Evolutionary conservation across 2,329 filamentous ascomycete species (phyloP), one percentile per base, ranked within the genome.

Genomic region (Neurospora crassa): DNA sequence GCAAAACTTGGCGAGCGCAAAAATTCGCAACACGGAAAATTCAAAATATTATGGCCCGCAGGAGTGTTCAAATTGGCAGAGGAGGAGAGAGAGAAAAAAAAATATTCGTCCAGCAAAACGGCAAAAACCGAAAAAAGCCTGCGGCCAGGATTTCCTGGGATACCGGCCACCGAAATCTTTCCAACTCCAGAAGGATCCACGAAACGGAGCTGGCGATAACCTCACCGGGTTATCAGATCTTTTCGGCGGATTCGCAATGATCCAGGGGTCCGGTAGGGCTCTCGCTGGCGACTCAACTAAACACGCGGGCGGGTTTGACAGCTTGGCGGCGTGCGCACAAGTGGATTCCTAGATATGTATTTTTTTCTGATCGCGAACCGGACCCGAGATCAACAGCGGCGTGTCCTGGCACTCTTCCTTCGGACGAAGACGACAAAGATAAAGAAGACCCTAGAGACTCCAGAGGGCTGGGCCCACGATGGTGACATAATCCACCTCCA

Each of bases 71-170:
- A 69, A 40, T 43, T 70, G 72, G 68, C 69, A 63, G 53, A 63
- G 14, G 24, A 40, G 37, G 37, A 3, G 10, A 40, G 10, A 40
- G 8, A 40, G 8, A 40, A 40, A 14, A 7, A 37, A 34, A 63
- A 63, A 63, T 34, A 72, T 59, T 68, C 68, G 70, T 73, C 69
- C 70, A 69, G 75, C 72, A 73, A 72, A 70, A 70, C 71, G 74
- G 70, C 70, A 74, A 67, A 74, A 72, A 70, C n/a, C 29, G 70
- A 72, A 72, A 72, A 72, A 74, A 76, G 75, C 71, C 70, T 75
- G 74, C 67, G 74, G 75, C 75, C 74, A 74, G 76, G 76, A 74
- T 74, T 71, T 70, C 74, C 75, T 73, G 73, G 71, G 72, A 75
- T 74, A 69, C 68, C 42, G 76, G 72, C 71, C 70, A 72, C 73